These are phyloP conservation scores for Dissophora ornata DNA, from an alignment of 192 early-diverging fungal species.

Conservation along the genomic window DNA sequence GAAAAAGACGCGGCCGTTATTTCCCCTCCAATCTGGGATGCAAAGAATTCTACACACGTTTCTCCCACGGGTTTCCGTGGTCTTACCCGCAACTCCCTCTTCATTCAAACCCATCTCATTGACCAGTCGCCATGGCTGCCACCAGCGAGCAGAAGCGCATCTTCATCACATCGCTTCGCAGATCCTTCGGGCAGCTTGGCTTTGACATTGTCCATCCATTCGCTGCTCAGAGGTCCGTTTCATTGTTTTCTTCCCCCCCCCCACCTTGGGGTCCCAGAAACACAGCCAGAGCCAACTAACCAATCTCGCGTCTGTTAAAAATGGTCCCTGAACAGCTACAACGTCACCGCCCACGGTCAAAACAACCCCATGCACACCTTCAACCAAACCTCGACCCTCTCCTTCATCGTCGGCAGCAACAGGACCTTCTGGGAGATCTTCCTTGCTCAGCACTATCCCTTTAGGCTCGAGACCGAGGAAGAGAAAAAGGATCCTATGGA, in stretches of 20 bases:
- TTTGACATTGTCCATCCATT: slow-evolving; percentile 53
- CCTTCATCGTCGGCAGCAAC: slow-evolving; percentile 43
- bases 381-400: slow-evolving; percentile 46
- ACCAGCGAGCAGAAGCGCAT: slow-evolving; percentile 35
- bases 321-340: no score
- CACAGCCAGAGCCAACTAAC: no score
- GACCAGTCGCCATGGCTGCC: slow-evolving; percentile 12
- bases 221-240: slow-evolving; percentile 39
- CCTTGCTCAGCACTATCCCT: slow-evolving; percentile 41
- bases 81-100: background rate
- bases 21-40: no score
- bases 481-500: slow-evolving; percentile 51
- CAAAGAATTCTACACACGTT: no score
- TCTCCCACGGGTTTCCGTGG: no score
- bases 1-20: no score
- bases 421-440: slow-evolving; percentile 46
- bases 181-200: slow-evolving; percentile 22
- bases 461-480: slow-evolving; percentile 23
- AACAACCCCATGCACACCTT: slow-evolving; percentile 46
- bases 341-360: slow-evolving; percentile 33
- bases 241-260: no score
- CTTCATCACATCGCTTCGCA: slow-evolving; percentile 35
- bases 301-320: no score
- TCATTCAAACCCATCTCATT: background rate
- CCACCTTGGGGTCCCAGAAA: no score